These are phyloP conservation scores for Aureobasidium mangrovei DNA, from an alignment of 2,329 filamentous ascomycete species.

Conservation along the genomic window DNA sequence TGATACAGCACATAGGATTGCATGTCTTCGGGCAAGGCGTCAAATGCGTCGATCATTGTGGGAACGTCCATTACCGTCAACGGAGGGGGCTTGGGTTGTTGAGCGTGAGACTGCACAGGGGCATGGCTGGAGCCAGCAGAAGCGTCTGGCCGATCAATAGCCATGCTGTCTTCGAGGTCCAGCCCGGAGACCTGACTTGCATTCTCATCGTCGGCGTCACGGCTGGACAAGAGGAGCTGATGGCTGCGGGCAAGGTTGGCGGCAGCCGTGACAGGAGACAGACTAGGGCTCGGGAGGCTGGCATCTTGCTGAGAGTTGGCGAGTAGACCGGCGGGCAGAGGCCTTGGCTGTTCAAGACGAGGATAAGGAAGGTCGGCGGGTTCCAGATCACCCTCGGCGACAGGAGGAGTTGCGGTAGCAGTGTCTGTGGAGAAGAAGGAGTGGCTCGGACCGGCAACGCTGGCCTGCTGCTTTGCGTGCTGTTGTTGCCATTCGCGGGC, in stretches of 20 bases:
- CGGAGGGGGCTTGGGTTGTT: neutral
- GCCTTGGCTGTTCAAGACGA: slow-evolving; percentile 17
- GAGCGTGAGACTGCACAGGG: neutral
- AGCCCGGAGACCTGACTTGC: slow-evolving; percentile 26
- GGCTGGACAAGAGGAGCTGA: slow-evolving; percentile 12
- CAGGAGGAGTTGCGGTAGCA: slow-evolving; percentile 59
- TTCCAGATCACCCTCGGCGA: slow-evolving; percentile 63
- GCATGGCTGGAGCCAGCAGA: neutral
- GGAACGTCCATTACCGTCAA: slow-evolving; percentile 63
- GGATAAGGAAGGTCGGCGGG: slow-evolving; percentile 31
- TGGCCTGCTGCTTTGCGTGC: slow-evolving; percentile 2
- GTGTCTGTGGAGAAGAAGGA: neutral
- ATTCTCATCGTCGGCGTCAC: slow-evolving; percentile 22
- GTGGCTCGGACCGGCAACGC: neutral
- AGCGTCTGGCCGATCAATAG: neutral
- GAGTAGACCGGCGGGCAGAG: slow-evolving; percentile 47
- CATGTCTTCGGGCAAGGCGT: slow-evolving; percentile 81
- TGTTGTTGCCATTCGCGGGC: slow-evolving; percentile 12
- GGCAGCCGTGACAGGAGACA: slow-evolving; percentile 81
- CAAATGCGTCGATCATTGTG: slow-evolving; percentile 78
- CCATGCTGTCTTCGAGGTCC: slow-evolving; percentile 24
- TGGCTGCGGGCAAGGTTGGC: slow-evolving; percentile 45
- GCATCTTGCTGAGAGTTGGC: slow-evolving; percentile 73
- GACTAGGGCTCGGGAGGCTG: slow-evolving; percentile 84
- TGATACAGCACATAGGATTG: slow-evolving; percentile 97